These are phyloP conservation scores for Thalassia testudinum DNA, from an alignment of 116 monocot genomes.

Conservation along the genomic window DNA sequence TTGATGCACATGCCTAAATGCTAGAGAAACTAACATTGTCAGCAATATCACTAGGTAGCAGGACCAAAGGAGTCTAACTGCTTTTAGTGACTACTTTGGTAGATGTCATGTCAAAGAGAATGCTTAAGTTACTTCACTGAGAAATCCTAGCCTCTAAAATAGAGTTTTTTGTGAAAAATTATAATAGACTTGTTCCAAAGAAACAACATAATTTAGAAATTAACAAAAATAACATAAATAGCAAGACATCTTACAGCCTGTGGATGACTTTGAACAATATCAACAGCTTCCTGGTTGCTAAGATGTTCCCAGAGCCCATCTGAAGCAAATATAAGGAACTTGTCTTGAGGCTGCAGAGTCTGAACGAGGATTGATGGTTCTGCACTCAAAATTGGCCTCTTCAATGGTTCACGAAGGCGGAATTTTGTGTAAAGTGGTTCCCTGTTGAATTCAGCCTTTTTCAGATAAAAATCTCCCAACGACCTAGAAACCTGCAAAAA, in stretches of 20 bases:
- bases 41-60: no score
- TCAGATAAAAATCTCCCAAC: conserved; percentile 47
- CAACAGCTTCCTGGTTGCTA: conserved; percentile 54
- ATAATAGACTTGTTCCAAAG: no score
- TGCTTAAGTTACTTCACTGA: no score
- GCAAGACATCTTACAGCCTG: conserved; percentile 19
- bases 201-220: no score
- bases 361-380: conserved; percentile 40
- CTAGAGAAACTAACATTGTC: no score
- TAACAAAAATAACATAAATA: no score
- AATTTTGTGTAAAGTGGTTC: conserved; percentile 44
- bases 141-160: no score
- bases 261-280: conserved; percentile 39
- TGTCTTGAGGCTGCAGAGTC: conserved; percentile 28
- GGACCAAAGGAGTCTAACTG: no score
- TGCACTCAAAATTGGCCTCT: conserved; percentile 39
- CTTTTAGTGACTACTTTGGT: no score
- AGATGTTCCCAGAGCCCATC: conserved; percentile 66
- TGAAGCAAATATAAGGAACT: conserved; percentile 55
- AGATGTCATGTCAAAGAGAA: no score
- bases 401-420: conserved; percentile 41
- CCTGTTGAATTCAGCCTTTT: conserved; percentile 41
- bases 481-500: conserved; percentile 39
- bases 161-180: no score
- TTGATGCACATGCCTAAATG: no score